A percentile compares a stretch with the other conserved stretches of the same genome.
Evolutionary conservation across 2,329 filamentous ascomycete genomes (phyloP).

Genomic region (Talaromyces sp.): DNA sequence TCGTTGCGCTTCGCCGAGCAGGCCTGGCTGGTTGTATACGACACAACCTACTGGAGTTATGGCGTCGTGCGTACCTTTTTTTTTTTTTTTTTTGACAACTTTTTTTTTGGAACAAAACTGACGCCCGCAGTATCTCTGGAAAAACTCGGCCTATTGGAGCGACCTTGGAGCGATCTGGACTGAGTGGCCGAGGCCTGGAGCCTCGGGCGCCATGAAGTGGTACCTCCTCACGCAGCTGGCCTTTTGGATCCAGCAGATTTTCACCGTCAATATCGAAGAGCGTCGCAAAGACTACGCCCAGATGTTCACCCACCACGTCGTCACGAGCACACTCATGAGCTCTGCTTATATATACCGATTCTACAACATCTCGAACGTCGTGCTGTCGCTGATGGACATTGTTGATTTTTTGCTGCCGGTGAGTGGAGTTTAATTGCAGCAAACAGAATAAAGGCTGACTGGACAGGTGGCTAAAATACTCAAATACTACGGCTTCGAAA

Average conservation of each 20-base stretch:
- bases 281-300: slow-evolving; percentile 91
- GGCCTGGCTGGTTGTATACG: slow-evolving; percentile 85
- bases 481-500: slow-evolving; percentile 78
- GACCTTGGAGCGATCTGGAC: slow-evolving; percentile 77
- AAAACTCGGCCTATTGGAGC: slow-evolving; percentile 71
- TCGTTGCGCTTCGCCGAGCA: slow-evolving; percentile 87
- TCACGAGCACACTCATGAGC: slow-evolving; percentile 77
- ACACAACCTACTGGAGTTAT: slow-evolving; percentile 72
- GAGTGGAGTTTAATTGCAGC: slow-evolving; percentile 30
- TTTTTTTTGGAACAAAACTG: background rate
- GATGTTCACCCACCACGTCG: slow-evolving; percentile 92
- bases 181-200: slow-evolving; percentile 74
- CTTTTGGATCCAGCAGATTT: slow-evolving; percentile 91
- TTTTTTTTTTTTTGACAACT: background rate
- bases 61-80: slow-evolving; percentile 63
- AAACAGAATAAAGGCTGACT: background rate
- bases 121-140: slow-evolving; percentile 67
- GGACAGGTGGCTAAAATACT: slow-evolving; percentile 79
- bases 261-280: slow-evolving; percentile 93
- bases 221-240: slow-evolving; percentile 88
- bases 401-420: slow-evolving; percentile 86
- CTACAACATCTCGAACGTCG: slow-evolving; percentile 81
- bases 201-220: slow-evolving; percentile 71
- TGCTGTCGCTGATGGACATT: slow-evolving; percentile 88
- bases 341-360: slow-evolving; percentile 82